Evolutionary conservation across 179 eudicot genomes (phyloP), one percentile per base, ranked within the genome.

Genomic region (Beta macrorhiza): DNA sequence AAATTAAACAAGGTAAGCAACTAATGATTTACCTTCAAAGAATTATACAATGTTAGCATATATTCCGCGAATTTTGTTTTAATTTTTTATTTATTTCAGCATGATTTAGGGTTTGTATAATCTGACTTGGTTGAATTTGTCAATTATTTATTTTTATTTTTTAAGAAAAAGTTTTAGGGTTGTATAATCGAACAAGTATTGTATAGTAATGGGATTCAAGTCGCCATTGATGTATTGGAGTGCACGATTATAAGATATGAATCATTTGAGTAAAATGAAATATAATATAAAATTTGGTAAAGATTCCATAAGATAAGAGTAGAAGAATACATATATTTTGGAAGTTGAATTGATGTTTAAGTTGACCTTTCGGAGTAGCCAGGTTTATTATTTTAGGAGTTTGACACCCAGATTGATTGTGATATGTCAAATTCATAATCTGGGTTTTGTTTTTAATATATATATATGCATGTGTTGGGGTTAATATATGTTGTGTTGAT

Each of bases 201-300:
- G 37, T 47, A 69, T 75, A 32, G 72, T 80, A 80, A 75, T 80
- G 83, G 78, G 61, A n/a, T 55, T 81, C 71, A 65, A n/a, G 62
- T 81, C 71, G 57, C 81, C 15, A 58, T 73, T 78, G 8, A 1
- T 58, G 59, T 58, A 59, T 37, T 68, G 67, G 73, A 47, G 29
- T 19, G 58, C 77, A 61, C 64, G 58, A 77, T 69, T 17, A 25
- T 32, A 32, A 2, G 37, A 32, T 32, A 32, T 1, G 37, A 32
- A 32, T 32, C 2, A 32, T 32, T 32, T 32, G 37, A 32, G 37
- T 32, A 2, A 32, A 32, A 32, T 32, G 37, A 32, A 32, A 32
- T 2, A 17, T 19, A 22, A 77, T 32, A 19, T 70, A 47, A 25
- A 51, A 17, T 29, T 47, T 55, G 47, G 19, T 51, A 22, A 29